Percentiles rank a stretch among this genome's conserved stretches.
Evolutionary conservation across 2,329 filamentous ascomycete species (phyloP).

Genomic region (Canariomyces notabilis): DNA sequence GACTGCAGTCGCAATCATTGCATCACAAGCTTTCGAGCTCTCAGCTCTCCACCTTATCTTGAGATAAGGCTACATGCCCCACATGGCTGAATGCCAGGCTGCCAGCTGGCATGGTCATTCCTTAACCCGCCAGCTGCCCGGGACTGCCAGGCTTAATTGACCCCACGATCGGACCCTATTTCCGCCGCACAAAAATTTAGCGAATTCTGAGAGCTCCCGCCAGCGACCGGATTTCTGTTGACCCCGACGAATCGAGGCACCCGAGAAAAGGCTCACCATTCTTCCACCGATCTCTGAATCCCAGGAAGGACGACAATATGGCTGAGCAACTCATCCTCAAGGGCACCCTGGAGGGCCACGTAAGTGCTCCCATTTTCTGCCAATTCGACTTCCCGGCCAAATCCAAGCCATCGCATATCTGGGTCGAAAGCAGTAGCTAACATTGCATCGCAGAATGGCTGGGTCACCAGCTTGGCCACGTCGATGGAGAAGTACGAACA

Average conservation of each 20-base stretch:
- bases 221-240: conserved; percentile 30
- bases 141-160: conserved; percentile 14
- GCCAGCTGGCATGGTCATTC: not conserved
- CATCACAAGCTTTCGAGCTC: too few species aligned
- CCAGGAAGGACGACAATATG: conserved; percentile 52
- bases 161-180: conserved; percentile 42
- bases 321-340: conserved; percentile 93
- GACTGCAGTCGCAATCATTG: too few species aligned
- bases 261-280: conserved; percentile 29
- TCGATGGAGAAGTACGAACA: conserved; percentile 90
- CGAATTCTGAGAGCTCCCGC: conserved; percentile 32
- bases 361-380: conserved; percentile 41
- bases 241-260: conserved; percentile 25
- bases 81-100: not conserved
- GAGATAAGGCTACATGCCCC: conserved; percentile 2
- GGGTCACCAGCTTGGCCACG: conserved; percentile 97
- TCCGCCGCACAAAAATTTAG: conserved; percentile 50
- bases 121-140: conserved; percentile 13
- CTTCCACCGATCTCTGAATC: conserved; percentile 39
- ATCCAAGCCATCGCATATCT: not conserved
- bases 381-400: conserved; percentile 25
- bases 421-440: conserved; percentile 24
- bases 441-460: conserved; percentile 64
- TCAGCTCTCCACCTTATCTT: too few species aligned
- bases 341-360: conserved; percentile 96